Evolutionary conservation across 139 green algal genomes (phyloP), one percentile per base, ranked within the genome.

Genomic region (Micractinium conductrix): DNA sequence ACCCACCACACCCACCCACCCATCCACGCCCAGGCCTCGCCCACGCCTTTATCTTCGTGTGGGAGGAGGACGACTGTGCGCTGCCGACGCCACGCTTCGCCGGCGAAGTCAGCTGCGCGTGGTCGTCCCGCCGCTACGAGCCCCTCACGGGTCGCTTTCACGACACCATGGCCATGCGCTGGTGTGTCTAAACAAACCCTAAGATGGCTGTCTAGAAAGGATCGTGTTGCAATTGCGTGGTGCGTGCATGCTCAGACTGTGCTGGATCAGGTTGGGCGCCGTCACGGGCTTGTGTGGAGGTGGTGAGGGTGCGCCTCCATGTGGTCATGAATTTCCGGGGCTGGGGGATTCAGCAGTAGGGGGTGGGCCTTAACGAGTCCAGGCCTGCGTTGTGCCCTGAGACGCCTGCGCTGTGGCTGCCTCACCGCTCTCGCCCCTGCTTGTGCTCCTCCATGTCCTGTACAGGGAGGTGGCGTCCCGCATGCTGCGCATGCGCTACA

Each of bases 161-260:
- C 65, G 65, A 72, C 65, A 33, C 43, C 33, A 33, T 72, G 65
- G 65, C 65, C 65, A 72, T 44, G 65, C 65, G 65, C 28, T 72
- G 65, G 65, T 72, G 65, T 44, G 65, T 72, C 33, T 62, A 4
- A 30, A 30, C 48, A 4, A 62, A 62, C 10, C 19, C 26, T n/a
- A n/a, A n/a, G n/a, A n/a, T n/a, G n/a, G n/a, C n/a, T n/a, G n/a
- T n/a, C n/a, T n/a, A n/a, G n/a, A n/a, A n/a, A n/a, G n/a, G n/a
- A n/a, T n/a, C n/a, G n/a, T n/a, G n/a, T 22, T 4, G 53, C 19
- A 16, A 21, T 9, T 62, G 7, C 10, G 53, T 62, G 53, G 8
- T 62, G 53, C 2, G 53, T 14, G 53, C 19, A 62, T 62, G 53
- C n/a, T n/a, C n/a, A n/a, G n/a, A n/a, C n/a, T n/a, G n/a, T n/a